phyloP scores from a whole-genome alignment of 2,329 filamentous ascomycete genomes.

The Aspergillus transmontanensis region DNA sequence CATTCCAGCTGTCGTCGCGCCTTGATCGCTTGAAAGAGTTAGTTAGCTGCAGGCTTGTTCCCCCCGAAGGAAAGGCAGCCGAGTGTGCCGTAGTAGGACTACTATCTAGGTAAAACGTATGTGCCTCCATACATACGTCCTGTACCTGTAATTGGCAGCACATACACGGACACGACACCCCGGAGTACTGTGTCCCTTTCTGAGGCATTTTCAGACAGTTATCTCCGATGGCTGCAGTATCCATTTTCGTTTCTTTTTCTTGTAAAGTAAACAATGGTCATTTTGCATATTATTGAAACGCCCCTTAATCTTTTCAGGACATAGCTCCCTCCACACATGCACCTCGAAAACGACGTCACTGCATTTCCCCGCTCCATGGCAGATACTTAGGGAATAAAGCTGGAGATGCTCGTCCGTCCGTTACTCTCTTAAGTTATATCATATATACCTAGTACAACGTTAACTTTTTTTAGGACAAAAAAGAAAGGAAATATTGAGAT shows the following conservation, averaged over 20 bases:
- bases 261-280: neutral
- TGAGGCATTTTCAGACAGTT: neutral
- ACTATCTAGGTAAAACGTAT: neutral
- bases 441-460: neutral
- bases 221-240: neutral
- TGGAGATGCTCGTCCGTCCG: no score
- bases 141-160: neutral
- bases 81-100: neutral
- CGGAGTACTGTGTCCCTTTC: conserved; percentile 1
- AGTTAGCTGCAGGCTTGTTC: conserved; percentile 5
- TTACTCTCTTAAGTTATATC: neutral
- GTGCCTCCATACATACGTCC: neutral
- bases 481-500: neutral
- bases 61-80: conserved; percentile 5
- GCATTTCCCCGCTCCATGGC: neutral
- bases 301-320: neutral
- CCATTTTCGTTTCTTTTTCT: neutral
- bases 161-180: neutral
- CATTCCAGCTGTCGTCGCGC: neutral
- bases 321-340: neutral
- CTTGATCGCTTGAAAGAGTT: neutral
- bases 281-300: neutral
- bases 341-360: neutral
- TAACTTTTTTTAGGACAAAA: neutral
- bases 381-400: neutral